Evolutionary conservation across 208 protist species (phyloP), one percentile per base, ranked within the genome.

Genomic region (Trypanosoma boissoni): DNA sequence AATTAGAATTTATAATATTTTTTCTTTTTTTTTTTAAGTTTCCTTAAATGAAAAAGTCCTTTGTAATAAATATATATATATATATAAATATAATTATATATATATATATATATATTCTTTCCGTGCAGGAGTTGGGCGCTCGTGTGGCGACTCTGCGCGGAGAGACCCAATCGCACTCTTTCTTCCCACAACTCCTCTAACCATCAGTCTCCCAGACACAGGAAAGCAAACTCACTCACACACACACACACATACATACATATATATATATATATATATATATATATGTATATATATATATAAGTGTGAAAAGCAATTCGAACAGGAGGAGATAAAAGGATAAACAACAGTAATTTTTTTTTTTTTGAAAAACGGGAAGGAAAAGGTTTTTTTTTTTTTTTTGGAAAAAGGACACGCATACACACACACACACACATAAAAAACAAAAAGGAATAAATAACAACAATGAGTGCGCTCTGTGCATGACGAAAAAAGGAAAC

Each of bases 231-330:
- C 34, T 6, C 12, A 12, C 6, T 12, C 34, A 39, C 12, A 39
- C 12, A 39, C 34, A 39, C 12, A 39, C 12, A 39, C 12, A 39
- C 34, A 39, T 39, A 39, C 34, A 39, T 39, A 16, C 34, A 39
- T 16, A 39, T 39, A 39, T 39, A 39, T 12, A 12, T 16, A 39
- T 39, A 39, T 12, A 39, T 39, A 39, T 39, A 57, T 58, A 57
- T 34, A 52, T 52, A 52, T 52, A 52, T 49, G 18, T 55, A 61
- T 31, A 50, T 32, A 41, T 42, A 54, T 52, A 37, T 43, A 68
- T 21, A 58, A 60, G n/a, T 48, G 24, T 32, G 53, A 66, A 54
- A 58, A 7, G 54, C 16, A 45, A 61, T 68, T 52, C 59, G 63
- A 9, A 56, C 43, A 4, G 41, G 29, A 36, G 31, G 32, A 6